Percentiles rank a stretch among this genome's conserved stretches.
These are phyloP conservation scores for Euphorbia lathyris DNA, from an alignment of 345 rosid species.

Conservation along the genomic window DNA sequence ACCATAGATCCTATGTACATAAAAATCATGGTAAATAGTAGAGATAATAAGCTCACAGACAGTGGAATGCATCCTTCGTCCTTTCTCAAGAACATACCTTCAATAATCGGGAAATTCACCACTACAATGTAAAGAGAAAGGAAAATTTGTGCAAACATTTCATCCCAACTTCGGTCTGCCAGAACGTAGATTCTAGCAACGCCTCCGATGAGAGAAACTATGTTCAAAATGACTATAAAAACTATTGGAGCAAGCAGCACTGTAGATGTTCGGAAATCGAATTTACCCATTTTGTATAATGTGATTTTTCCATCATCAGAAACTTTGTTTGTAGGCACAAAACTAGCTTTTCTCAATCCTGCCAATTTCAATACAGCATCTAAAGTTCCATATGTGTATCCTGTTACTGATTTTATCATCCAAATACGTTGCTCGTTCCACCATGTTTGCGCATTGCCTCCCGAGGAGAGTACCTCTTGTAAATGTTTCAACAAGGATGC, in stretches of 20 bases:
- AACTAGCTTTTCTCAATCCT: constrained; percentile 22
- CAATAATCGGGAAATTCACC: constrained; percentile 26
- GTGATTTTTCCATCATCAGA: constrained; percentile 10
- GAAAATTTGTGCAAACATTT: constrained; percentile 23
- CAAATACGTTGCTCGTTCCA: constrained; percentile 19
- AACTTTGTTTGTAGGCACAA: constrained; percentile 21
- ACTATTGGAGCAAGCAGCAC: constrained; percentile 19
- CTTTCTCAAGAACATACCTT: constrained; percentile 26
- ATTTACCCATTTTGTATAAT: constrained; percentile 20
- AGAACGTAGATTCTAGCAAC: constrained; percentile 8
- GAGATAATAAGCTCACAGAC: constrained; percentile 4
- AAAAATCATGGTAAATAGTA: neutral
- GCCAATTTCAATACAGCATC: constrained; percentile 12
- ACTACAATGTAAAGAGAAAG: constrained; percentile 22
- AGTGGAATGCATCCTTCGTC: constrained; percentile 24
- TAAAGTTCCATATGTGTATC: constrained; percentile 14
- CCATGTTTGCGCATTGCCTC: constrained; percentile 15
- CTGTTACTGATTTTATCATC: constrained; percentile 25
- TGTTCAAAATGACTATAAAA: constrained; percentile 17
- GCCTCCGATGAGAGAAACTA: constrained; percentile 20
- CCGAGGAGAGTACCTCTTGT: constrained; percentile 13
- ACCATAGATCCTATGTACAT: constrained; percentile 7
- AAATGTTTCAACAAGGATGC: constrained; percentile 10
- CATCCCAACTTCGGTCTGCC: neutral
- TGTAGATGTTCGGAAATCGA: constrained; percentile 22